These are phyloP conservation scores for Lobosporangium transversale DNA, from an alignment of 192 early-diverging fungal genomes.

Conservation along the genomic window DNA sequence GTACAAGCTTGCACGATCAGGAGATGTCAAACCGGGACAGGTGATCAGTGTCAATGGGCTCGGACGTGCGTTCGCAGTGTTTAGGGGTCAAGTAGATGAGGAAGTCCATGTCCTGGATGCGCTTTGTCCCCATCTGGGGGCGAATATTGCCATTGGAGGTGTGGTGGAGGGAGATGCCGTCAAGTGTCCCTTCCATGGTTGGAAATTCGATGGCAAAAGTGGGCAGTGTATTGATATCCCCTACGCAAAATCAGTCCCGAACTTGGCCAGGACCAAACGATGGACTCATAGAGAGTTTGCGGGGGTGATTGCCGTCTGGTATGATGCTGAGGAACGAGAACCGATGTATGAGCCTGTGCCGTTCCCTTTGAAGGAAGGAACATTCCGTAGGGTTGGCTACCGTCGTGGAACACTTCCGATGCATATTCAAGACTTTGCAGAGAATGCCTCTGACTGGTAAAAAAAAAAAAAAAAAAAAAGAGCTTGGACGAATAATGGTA, in stretches of 20 bases:
- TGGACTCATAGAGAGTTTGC: constrained; percentile 46
- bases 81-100: constrained; percentile 28
- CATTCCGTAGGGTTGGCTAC: constrained; percentile 30
- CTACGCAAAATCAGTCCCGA: constrained; percentile 42
- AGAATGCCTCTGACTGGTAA: constrained; percentile 49
- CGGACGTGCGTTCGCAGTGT: constrained; percentile 39
- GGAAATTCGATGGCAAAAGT: constrained; percentile 42
- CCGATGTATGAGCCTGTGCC: constrained; percentile 50
- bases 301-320: constrained; percentile 41
- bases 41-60: constrained; percentile 48
- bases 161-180: constrained; percentile 37
- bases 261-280: constrained; percentile 33
- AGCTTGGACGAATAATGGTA: no score
- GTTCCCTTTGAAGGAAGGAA: constrained; percentile 41
- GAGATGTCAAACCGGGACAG: constrained; percentile 45
- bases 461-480: not conserved
- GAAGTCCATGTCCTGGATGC: constrained; percentile 46
- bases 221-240: constrained; percentile 49
- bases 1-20: constrained; percentile 39
- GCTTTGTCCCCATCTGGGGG: constrained; percentile 47
- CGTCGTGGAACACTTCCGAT: constrained; percentile 46
- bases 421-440: constrained; percentile 53
- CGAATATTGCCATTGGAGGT: constrained; percentile 48
- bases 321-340: constrained; percentile 41
- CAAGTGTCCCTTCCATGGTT: constrained; percentile 48